phyloP scores from a whole-genome alignment of 495 filamentous ascomycete species.

The Aspergillus avenaceus region DNA sequence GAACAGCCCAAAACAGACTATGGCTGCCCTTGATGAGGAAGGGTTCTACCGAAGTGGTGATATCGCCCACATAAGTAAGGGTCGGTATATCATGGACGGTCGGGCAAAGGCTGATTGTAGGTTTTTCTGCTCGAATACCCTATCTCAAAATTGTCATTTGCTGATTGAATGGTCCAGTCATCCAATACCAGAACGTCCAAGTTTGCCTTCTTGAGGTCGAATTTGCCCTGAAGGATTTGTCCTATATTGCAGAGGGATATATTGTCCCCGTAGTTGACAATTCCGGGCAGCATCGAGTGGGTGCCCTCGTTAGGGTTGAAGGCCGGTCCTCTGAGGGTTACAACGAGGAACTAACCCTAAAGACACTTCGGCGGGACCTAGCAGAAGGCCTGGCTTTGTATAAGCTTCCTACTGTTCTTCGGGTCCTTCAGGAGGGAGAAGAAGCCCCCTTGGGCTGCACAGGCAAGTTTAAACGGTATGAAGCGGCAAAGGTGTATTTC shows the following conservation, averaged over 20 bases:
- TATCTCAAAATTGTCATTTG: not conserved
- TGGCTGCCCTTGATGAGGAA: not conserved
- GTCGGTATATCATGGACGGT: not conserved
- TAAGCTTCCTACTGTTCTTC: not conserved
- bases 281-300: not conserved
- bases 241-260: not conserved
- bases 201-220: not conserved
- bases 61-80: not conserved
- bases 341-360: not conserved
- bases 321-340: not conserved
- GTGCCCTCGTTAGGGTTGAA: not conserved
- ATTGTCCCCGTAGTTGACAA: not conserved
- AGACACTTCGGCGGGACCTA: not conserved
- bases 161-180: not conserved
- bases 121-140: no score
- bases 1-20: not conserved
- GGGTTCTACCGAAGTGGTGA: not conserved
- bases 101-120: not conserved
- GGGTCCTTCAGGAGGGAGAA: not conserved
- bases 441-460: not conserved
- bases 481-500: not conserved
- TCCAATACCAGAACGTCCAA: not conserved
- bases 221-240: not conserved
- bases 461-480: not conserved
- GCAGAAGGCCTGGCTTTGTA: not conserved